Evolutionary conservation across 148 eudicot genomes (phyloP).

Genomic region (Pharnaceum exiguum): DNA sequence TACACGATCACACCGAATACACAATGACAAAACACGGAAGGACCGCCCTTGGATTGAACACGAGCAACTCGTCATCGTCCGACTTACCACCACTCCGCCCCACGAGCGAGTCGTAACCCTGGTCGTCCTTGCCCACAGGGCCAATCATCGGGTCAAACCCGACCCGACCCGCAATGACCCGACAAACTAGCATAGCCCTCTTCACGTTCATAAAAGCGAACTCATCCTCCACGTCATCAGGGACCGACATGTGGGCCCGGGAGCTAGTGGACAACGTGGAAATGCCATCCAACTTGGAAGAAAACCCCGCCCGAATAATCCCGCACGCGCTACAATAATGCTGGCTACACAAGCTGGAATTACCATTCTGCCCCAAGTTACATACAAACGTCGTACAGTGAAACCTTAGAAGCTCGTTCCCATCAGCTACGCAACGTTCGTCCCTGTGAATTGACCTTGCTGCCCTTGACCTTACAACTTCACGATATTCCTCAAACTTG

Average conservation of each 20-base stretch:
- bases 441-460: slow-evolving; percentile 28
- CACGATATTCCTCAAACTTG: slow-evolving; percentile 73
- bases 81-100: slow-evolving; percentile 25
- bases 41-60: slow-evolving; percentile 76
- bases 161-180: slow-evolving; percentile 87
- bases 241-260: slow-evolving; percentile 70
- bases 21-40: slow-evolving; percentile 83
- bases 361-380: slow-evolving; percentile 63
- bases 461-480: slow-evolving; percentile 50
- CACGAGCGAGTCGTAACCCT: slow-evolving; percentile 60
- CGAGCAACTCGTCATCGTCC: slow-evolving; percentile 77
- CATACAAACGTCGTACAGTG: slow-evolving; percentile 69
- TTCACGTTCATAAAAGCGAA: slow-evolving; percentile 70
- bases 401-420: slow-evolving; percentile 74
- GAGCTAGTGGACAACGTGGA: slow-evolving; percentile 64
- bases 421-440: slow-evolving; percentile 77
- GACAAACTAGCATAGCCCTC: slow-evolving; percentile 74
- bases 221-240: slow-evolving; percentile 77
- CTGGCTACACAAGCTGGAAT: slow-evolving; percentile 49
- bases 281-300: slow-evolving; percentile 72
- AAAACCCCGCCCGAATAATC: slow-evolving; percentile 66
- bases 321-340: slow-evolving; percentile 78
- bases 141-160: slow-evolving; percentile 48
- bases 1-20: slow-evolving; percentile 40
- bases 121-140: slow-evolving; percentile 49